Evolutionary conservation across 352 stramenopile genomes (phyloP).

Genomic region (Pythium volutum): DNA sequence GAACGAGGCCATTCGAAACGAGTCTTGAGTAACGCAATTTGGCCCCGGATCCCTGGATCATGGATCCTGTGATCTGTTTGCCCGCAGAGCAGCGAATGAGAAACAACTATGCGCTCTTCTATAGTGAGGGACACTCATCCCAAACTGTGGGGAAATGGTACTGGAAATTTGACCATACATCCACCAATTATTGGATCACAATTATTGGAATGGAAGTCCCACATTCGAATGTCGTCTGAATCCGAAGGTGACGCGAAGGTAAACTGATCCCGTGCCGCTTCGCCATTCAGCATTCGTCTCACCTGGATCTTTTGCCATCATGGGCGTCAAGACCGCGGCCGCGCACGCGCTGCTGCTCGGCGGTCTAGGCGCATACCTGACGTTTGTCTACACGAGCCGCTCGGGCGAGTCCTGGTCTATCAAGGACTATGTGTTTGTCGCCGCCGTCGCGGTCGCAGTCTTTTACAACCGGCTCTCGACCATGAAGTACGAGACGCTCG

Average conservation of each 20-base stretch:
- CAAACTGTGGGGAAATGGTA: too few species aligned
- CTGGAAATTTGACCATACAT: too few species aligned
- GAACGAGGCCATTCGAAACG: too few species aligned
- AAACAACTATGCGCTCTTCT: too few species aligned
- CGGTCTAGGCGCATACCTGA: slow-evolving; percentile 50
- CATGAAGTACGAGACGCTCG: slow-evolving; percentile 50
- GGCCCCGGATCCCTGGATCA: too few species aligned
- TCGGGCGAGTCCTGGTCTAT: slow-evolving; percentile 38
- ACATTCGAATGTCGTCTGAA: slow-evolving; percentile 5
- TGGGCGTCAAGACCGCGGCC: slow-evolving; percentile 20
- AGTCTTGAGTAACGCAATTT: too few species aligned
- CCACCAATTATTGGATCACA: too few species aligned
- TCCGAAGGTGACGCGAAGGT: slow-evolving; percentile 15
- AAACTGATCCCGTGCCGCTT: neutral
- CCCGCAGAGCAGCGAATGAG: too few species aligned
- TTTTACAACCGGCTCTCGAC: slow-evolving; percentile 53
- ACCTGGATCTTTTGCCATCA: neutral
- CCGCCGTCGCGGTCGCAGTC: slow-evolving; percentile 46
- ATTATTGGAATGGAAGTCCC: neutral
- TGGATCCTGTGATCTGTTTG: too few species aligned
- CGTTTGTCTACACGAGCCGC: slow-evolving; percentile 35
- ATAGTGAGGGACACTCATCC: too few species aligned
- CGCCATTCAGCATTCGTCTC: neutral
- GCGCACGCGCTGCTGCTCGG: slow-evolving; percentile 40
- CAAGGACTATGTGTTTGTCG: slow-evolving; percentile 66